Percentiles rank a stretch among this genome's conserved stretches.
These are phyloP conservation scores for Rhodotorula mucilaginosa DNA, from an alignment of 1,284 basidiomycete genomes.

Conservation along the genomic window DNA sequence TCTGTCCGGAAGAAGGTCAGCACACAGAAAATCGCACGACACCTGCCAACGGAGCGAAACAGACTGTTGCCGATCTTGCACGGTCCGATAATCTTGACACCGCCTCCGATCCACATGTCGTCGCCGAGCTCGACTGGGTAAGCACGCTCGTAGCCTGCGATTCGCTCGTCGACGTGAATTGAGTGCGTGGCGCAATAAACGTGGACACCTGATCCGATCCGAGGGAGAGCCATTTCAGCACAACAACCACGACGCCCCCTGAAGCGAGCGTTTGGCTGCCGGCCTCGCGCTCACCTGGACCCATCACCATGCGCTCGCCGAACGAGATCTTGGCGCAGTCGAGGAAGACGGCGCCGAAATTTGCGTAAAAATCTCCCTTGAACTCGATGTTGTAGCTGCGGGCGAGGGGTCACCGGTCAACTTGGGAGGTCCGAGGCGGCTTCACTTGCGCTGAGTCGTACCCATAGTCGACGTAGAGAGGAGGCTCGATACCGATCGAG, in stretches of 20 bases:
- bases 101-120: conserved; percentile 41
- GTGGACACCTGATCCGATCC: conserved; percentile 26
- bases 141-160: conserved; percentile 40
- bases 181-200: conserved; percentile 42
- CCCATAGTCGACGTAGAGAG: conserved; percentile 41
- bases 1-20: neutral
- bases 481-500: conserved; percentile 41
- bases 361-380: conserved; percentile 31
- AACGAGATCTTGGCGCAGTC: conserved; percentile 30
- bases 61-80: conserved; percentile 23
- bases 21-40: neutral
- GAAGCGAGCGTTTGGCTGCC: too few species aligned
- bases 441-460: conserved; percentile 9
- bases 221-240: neutral
- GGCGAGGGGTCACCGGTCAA: too few species aligned
- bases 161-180: conserved; percentile 32
- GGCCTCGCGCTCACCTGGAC: conserved; percentile 2
- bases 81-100: conserved; percentile 33
- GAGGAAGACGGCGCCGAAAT: conserved; percentile 24
- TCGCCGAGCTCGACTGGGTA: conserved; percentile 43
- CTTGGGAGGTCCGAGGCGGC: too few species aligned
- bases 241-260: too few species aligned
- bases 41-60: neutral
- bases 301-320: conserved; percentile 30
- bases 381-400: neutral